phyloP scores from a whole-genome alignment of 176 grass and related monocot genomes.

The Saccharum spontaneum region DNA sequence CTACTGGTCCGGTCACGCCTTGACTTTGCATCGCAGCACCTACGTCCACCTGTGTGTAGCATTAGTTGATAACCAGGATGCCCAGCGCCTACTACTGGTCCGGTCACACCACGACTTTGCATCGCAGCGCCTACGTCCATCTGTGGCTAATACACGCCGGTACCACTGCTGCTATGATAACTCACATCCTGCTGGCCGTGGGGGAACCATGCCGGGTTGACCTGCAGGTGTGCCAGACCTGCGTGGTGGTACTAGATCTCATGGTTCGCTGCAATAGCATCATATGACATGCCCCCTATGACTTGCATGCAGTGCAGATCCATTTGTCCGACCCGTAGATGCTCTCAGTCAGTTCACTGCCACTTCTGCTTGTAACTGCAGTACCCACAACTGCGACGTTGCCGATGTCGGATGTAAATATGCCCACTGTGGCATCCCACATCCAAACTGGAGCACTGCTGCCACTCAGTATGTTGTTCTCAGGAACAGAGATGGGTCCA shows the following conservation, averaged over 20 bases:
- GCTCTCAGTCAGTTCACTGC: neutral
- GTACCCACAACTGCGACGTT: no score
- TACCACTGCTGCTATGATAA: constrained; percentile 30
- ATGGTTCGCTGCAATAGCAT: neutral
- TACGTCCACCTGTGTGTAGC: no score
- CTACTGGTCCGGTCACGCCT: no score
- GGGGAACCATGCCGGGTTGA: neutral
- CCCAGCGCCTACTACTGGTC: neutral
- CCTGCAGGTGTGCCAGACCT: neutral
- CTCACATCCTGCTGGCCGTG: neutral
- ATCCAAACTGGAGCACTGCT: constrained; percentile 26
- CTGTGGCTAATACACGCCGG: constrained; percentile 7
- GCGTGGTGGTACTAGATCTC: neutral
- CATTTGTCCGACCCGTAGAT: neutral
- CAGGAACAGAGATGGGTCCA: constrained; percentile 27
- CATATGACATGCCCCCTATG: neutral
- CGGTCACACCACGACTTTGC: neutral
- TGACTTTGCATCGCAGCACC: no score
- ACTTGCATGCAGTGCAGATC: neutral
- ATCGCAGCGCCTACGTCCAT: neutral
- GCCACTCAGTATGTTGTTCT: neutral
- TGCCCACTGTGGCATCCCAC: neutral
- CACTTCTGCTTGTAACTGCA: neutral
- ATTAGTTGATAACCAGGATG: constrained; percentile 15
- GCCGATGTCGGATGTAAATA: neutral